phyloP scores from a whole-genome alignment of 352 stramenopile species.

The Globisporangium megalacanthum region DNA sequence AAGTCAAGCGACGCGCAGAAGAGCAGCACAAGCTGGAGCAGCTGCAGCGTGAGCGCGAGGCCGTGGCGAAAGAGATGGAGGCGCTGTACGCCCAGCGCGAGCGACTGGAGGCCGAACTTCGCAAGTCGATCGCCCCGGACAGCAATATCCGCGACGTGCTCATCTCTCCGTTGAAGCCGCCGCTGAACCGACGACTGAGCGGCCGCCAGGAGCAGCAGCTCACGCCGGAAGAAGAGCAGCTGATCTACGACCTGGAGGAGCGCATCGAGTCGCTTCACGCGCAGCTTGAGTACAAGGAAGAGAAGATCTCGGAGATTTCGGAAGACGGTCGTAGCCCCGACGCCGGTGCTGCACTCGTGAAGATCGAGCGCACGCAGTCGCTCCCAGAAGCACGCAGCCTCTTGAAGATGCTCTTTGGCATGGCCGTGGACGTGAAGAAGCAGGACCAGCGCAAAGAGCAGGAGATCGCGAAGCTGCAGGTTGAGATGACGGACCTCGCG shows the following conservation, averaged over 20 bases:
- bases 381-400: constrained; percentile 76
- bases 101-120: constrained; percentile 63
- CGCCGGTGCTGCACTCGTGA: constrained; percentile 42
- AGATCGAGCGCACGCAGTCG: constrained; percentile 81
- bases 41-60: constrained; percentile 70
- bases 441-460: constrained; percentile 80
- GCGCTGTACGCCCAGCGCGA: constrained; percentile 65
- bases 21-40: constrained; percentile 84
- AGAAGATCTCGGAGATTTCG: constrained; percentile 81
- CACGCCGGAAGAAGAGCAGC: constrained; percentile 73
- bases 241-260: constrained; percentile 81
- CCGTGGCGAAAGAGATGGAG: constrained; percentile 80
- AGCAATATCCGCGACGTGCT: constrained; percentile 75
- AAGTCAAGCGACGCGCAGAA: constrained; percentile 76
- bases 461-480: constrained; percentile 65
- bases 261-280: constrained; percentile 83
- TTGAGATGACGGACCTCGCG: constrained; percentile 61
- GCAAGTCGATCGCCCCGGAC: constrained; percentile 51
- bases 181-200: constrained; percentile 38
- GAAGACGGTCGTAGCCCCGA: constrained; percentile 43
- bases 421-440: constrained; percentile 86
- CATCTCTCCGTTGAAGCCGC: constrained; percentile 63
- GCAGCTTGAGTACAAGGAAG: constrained; percentile 86
- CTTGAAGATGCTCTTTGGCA: constrained; percentile 81
- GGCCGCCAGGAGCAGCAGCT: constrained; percentile 41